Conservation (phyloP, 768 basidiomycete species). For the Leccinum variicolor region DNA sequence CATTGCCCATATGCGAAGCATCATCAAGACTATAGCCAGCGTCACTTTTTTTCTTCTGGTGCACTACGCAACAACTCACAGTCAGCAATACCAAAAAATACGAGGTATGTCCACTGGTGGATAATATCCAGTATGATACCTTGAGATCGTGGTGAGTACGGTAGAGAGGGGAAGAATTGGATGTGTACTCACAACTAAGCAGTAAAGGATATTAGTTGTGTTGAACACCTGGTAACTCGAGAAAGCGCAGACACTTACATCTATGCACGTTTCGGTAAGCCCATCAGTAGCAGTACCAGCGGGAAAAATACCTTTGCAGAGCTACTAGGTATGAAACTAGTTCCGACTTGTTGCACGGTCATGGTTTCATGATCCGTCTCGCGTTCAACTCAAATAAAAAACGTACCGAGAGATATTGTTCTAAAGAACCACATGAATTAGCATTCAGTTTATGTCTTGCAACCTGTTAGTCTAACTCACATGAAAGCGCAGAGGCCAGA, state of each 20-base stretch:
- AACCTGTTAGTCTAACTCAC: not conserved
- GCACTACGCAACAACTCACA: not conserved
- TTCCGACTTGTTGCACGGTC: not conserved
- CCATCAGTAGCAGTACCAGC: not conserved
- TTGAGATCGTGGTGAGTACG: not conserved
- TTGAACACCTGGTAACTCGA: not conserved
- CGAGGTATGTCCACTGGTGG: not conserved
- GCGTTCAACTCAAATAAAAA: not conserved
- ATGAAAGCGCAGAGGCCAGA: not conserved
- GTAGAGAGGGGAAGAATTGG: not conserved
- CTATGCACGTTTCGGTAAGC: not conserved
- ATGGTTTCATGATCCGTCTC: not conserved
- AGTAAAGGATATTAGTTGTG: not conserved
- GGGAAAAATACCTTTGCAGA: not conserved
- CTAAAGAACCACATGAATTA: not conserved
- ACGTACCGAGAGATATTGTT: not conserved
- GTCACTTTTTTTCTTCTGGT: not conserved
- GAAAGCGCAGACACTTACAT: not conserved
- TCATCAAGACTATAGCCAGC: not conserved
- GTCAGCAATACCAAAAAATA: not conserved
- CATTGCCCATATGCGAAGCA: not conserved
- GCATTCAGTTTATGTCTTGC: not conserved
- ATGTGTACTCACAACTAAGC: not conserved
- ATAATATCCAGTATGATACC: not conserved
- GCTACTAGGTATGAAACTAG: no score